phyloP scores from a whole-genome alignment of 2,329 filamentous ascomycete genomes.

The Stagonosporopsis rhizophila region DNA sequence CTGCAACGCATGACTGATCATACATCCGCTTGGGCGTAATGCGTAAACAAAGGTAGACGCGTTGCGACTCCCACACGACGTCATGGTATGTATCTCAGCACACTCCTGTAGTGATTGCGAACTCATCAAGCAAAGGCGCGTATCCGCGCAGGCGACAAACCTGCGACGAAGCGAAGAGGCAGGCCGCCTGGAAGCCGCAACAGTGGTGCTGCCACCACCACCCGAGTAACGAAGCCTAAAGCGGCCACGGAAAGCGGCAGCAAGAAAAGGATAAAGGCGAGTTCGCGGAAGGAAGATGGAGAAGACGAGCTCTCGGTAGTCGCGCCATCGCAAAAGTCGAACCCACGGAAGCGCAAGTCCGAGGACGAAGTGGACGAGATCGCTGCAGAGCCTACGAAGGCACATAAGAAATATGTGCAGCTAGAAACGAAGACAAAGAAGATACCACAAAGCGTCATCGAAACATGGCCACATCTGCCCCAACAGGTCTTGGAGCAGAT shows the following conservation, averaged over 20 bases:
- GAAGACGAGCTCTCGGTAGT: slow-evolving; percentile 10
- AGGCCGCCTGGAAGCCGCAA: slow-evolving; percentile 36
- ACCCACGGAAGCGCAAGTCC: slow-evolving; percentile 31
- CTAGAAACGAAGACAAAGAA: slow-evolving; percentile 45
- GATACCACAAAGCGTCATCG: slow-evolving; percentile 48
- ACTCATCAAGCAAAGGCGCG: slow-evolving; percentile 31
- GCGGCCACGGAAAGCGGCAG: slow-evolving; percentile 17
- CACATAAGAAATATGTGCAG: slow-evolving; percentile 39
- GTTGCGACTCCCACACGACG: slow-evolving; percentile 28
- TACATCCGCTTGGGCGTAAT: slow-evolving; percentile 1
- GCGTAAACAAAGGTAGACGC: slow-evolving; percentile 26
- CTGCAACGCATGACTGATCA: not conserved
- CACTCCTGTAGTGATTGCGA: slow-evolving; percentile 9
- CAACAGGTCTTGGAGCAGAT: slow-evolving; percentile 63
- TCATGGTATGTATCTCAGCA: slow-evolving; percentile 37
- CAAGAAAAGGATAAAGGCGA: slow-evolving; percentile 24
- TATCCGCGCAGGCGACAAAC: slow-evolving; percentile 23
- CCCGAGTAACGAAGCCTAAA: slow-evolving; percentile 22
- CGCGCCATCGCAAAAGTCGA: slow-evolving; percentile 1
- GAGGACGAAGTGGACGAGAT: slow-evolving; percentile 28
- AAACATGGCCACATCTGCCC: slow-evolving; percentile 63
- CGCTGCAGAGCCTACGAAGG: slow-evolving; percentile 23
- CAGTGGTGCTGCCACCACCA: slow-evolving; percentile 21
- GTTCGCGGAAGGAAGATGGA: slow-evolving; percentile 17
- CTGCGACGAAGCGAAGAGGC: slow-evolving; percentile 31